Percentiles rank a stretch among this genome's conserved stretches.
Conservation (phyloP, 441 rosid species). For the Corymbia citriodora region DNA sequence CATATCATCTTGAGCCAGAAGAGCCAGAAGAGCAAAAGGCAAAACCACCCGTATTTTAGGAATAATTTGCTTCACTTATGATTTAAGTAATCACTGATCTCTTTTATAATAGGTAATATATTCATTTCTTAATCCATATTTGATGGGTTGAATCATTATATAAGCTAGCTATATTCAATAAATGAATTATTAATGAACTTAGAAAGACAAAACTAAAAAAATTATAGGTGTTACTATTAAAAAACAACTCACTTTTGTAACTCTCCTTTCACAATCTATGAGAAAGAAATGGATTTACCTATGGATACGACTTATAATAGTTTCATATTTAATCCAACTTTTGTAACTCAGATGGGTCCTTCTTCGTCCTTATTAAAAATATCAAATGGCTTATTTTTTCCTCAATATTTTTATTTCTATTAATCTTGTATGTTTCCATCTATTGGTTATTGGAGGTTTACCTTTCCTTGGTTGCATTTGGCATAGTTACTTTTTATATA, state of each 20-base stretch:
- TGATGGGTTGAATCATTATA: not conserved
- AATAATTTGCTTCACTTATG: not conserved
- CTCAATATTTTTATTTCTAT: not conserved
- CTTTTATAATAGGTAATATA: not conserved
- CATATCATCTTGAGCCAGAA: not conserved
- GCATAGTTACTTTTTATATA: not conserved
- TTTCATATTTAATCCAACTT: too few relatives aligned
- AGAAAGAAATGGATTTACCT: not conserved
- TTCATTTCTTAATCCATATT: not conserved
- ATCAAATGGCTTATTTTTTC: not conserved
- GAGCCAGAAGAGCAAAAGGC: not conserved
- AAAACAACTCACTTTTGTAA: rapidly evolving
- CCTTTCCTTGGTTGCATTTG: not conserved
- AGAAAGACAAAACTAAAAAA: not conserved
- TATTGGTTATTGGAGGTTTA: not conserved
- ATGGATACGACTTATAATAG: too few relatives aligned
- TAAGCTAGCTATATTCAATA: not conserved
- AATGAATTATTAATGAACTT: not conserved
- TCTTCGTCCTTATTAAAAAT: not conserved
- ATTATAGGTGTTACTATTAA: not conserved
- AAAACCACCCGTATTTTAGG: not conserved
- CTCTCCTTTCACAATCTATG: not conserved
- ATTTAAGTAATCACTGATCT: not conserved
- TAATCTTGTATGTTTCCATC: not conserved
- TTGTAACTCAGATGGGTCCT: not conserved